A percentile compares a stretch with the other conserved stretches of the same genome.
Conservation (phyloP, 225 moss, liverwort and hornwort genomes). For the Polytrichum commune region DNA sequence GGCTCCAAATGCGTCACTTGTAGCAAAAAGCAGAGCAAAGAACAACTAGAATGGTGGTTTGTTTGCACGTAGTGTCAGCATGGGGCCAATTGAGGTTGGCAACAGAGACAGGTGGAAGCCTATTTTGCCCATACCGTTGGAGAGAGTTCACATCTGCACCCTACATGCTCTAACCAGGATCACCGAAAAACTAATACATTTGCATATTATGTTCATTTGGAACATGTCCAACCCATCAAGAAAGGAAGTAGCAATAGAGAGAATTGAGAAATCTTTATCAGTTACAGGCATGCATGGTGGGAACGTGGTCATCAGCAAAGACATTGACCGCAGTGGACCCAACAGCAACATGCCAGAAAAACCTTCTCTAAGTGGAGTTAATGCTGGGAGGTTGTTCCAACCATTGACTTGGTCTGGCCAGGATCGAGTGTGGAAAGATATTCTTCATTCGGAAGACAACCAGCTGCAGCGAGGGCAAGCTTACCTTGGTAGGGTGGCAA, state of each 20-base stretch:
- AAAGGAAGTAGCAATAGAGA: neutral
- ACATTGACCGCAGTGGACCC: neutral
- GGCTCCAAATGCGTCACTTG: rapidly evolving
- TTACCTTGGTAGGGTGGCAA: neutral
- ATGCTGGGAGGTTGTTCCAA: neutral
- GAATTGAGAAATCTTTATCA: constrained; percentile 5
- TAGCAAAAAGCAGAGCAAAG: neutral
- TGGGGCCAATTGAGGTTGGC: neutral
- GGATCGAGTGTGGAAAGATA: neutral
- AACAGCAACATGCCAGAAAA: neutral
- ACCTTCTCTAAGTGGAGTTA: neutral
- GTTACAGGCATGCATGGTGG: neutral
- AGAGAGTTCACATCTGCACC: neutral
- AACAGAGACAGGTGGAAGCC: neutral
- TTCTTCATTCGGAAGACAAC: neutral
- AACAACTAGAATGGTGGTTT: neutral
- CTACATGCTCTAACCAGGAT: neutral
- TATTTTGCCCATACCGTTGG: neutral
- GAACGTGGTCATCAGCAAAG: neutral
- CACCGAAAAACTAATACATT: neutral
- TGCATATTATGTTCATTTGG: constrained; percentile 1
- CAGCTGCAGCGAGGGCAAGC: neutral
- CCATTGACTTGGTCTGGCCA: neutral
- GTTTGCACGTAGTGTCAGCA: neutral
- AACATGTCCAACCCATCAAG: neutral